Evolutionary conservation across 1,139 yeast species (phyloP), one percentile per base, ranked within the genome.

Genomic region (Geotrichum cucujoidarum): DNA sequence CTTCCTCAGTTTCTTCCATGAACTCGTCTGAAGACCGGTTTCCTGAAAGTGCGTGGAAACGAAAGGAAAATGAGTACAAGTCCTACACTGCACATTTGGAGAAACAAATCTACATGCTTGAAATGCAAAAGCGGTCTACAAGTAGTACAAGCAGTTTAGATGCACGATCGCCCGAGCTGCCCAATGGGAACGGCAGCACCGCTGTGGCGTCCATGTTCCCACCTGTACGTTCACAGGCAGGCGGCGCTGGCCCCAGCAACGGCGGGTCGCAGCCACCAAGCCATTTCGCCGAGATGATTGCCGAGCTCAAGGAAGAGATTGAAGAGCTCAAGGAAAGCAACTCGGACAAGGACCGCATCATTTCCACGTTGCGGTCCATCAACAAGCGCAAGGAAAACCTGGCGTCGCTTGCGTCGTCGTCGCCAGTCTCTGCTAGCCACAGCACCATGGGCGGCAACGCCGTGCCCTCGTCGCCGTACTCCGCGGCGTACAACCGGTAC

Each of bases 301-400:
- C 72, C 51, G 89, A 81, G 36, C 83, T 83, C 56, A 82, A 77
- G 53, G 89, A 80, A 46, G 95, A 86, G 61, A 78, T 88, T 10
- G 62, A 70, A 43, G 87, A 81, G 49, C 69, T 89, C 57, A 76
- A 76, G 58, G 83, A 78, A 52, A 72, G 76, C 44, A 65, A 86
- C 45, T 74, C 76, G 47, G 77, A 78, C 57, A 89, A 88, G 63
- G 95, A 88, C 57, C 81, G 82, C 45, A 81, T 89, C 54, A 86
- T 89, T 49, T 77, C 77, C 54, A 89, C 94, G 8, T 70, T 89
- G 27, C 51, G 63, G 14, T 57, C 64, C 11, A 52, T 61, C 34
- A 58, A 59, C 47, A 58, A 57, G 45, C 57, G 64, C 16, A 60
- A 59, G 43, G 65, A 60, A 34, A 59, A 58, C 49, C 48, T 60